Base-by-base conservation (phyloP, 805 yeast genomes). In the Wickerhamiella galacta region DNA sequence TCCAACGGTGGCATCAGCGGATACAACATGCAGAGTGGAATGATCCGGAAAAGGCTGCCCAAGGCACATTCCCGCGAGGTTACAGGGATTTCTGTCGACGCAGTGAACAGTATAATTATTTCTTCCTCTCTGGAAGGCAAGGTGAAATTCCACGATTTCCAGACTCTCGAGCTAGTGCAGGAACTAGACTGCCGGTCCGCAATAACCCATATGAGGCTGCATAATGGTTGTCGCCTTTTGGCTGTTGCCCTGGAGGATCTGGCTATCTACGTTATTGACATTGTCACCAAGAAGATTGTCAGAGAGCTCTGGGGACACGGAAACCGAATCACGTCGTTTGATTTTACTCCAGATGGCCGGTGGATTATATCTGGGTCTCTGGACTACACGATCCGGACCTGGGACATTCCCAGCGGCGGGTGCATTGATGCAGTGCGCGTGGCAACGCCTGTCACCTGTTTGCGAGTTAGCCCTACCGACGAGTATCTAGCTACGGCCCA, bases 331-430 rank as follows among this genome's bases (percentile, higher is more conserved):
- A 83, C 95, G 0, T 66, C 80, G 1, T 54, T 87, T 52, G 95
- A 81, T 52, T 87, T 90, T 49, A 75, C 93, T 3, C 92, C 94
- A 4, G 87, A 85, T 52, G 96, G 95, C 22, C 72, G 95, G 52
- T 90, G 96, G 95, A 59, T 90, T 22, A 73, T 90, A 6, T 72
- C 90, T 16, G 73, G 80, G 1, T 67, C 83, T 1, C 61, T 83
- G 39, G 99, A 90, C 51, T 66, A 80, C 2, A 83, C 96, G 0
- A 63, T 90, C 31, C 70, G 98, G 48, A 82, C 95, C 1, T 90
- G 96, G 96, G 96, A 90, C 53, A 66, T 90, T 38, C 96, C 96
- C 26, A 78, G 95, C 1, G 96, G 98, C 31, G 81, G 85, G 1
- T 87, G 96, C 54, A 82, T 90, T 36, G 98, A 90, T 58, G 95